Base-by-base conservation (phyloP, 305 asterid species). In the Fraxinus paxiana region DNA sequence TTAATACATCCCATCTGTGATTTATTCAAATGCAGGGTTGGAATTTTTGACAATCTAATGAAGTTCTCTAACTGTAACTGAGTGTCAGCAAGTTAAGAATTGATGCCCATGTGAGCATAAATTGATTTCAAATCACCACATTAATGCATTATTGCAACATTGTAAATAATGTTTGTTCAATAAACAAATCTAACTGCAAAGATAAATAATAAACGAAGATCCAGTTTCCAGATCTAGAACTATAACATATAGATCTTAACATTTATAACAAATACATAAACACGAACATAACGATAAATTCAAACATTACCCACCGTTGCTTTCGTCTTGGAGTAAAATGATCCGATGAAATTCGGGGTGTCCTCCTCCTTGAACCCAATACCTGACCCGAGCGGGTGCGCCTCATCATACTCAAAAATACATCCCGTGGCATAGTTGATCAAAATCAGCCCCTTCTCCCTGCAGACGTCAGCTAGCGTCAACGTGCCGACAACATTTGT, bases 351-450 rank as follows among this genome's bases (percentile, higher is more conserved):
- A 86, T 93, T 93, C 61, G 97, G 97, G 22, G 46, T 90, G 37
- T 93, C 97, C 89, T 93, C 97, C 89, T 94, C 98, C 93, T 91
- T 92, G 80, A 92, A 94, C 7, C 97, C 98, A 51, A 91, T 31
- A 15, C 97, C 95, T 35, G 97, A 91, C 70, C 94, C 98, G 54
- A 90, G 90, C 15, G 81, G 85, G n/a, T 92, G 98, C 38, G 3
- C 87, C 26, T 88, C 71, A 71, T 94, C 98, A 72, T 92, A 94
- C 85, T 94, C 96, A 75, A 94, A 94, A 41, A 92, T 94, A 77
- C 98, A 94, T 0, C 98, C 98, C 0, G 98, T 94, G 5, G 97
- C 98, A 76, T 88, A 94, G 84, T 94, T 91, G 73, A 94, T 83
- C 86, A 94, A 77, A 69, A 94, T 73, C 85, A 92, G 81, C 1